Conservation (phyloP, 176 grass and related monocot species). For the Puccinellia tenuiflora region DNA sequence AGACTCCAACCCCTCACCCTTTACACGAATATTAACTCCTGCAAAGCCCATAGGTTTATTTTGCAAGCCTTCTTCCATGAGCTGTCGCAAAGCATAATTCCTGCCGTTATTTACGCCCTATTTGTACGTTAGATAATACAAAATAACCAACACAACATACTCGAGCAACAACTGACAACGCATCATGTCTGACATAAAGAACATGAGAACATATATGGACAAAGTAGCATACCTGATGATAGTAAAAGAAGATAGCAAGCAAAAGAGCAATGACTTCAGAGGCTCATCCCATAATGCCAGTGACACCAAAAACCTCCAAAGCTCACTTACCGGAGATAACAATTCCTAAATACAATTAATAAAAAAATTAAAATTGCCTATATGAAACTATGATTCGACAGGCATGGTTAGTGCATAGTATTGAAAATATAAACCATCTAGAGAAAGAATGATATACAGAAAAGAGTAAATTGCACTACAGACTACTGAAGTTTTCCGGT, state of each 20-base stretch:
- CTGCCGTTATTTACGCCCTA: background rate
- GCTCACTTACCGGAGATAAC: conserved; percentile 58
- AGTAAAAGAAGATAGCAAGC: conserved; percentile 55
- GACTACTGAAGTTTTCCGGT: background rate
- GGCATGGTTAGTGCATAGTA: background rate
- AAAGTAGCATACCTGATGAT: conserved; percentile 57
- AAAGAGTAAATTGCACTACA: background rate
- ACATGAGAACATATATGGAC: background rate
- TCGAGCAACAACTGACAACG: background rate
- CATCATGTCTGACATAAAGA: conserved; percentile 3
- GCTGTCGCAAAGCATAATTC: background rate
- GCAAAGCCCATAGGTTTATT: background rate
- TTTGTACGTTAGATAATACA: background rate
- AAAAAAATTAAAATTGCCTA: background rate
- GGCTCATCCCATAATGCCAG: conserved; percentile 84
- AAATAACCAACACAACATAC: background rate
- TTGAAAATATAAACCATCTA: background rate
- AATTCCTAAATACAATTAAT: conserved; percentile 56
- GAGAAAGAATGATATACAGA: background rate
- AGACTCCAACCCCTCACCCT: background rate
- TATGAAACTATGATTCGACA: background rate
- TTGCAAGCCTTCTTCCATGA: conserved; percentile 11
- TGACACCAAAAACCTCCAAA: conserved; percentile 58
- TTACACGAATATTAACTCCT: background rate
- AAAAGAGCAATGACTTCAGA: conserved; percentile 73